Percentiles rank a stretch among this genome's conserved stretches.
phyloP scores from a whole-genome alignment of 148 eudicot genomes.

The Chenopodium quinoa region DNA sequence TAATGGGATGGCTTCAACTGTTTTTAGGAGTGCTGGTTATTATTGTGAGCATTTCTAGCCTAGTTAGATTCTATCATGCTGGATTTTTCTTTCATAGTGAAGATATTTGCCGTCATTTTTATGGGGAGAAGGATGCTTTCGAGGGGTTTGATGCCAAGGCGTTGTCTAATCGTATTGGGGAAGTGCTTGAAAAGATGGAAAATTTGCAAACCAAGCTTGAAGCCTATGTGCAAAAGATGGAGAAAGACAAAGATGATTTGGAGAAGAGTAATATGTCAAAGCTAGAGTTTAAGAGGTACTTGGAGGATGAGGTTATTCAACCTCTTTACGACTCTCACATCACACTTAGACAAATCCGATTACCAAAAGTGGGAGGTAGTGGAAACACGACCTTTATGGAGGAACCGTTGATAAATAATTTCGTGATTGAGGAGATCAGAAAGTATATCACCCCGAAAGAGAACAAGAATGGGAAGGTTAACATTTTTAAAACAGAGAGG shows the following conservation, averaged over 20 bases:
- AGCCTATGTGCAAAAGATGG: constrained; percentile 58
- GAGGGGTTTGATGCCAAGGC: constrained; percentile 61
- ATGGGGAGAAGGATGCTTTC: constrained; percentile 36
- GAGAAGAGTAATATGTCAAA: constrained; percentile 40
- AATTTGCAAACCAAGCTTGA: constrained; percentile 72
- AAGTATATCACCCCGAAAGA: constrained; percentile 93
- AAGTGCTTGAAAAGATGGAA: constrained; percentile 82
- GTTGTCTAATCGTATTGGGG: constrained; percentile 55
- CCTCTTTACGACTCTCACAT: constrained; percentile 89
- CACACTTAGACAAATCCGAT: constrained; percentile 76
- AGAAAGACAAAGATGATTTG: constrained; percentile 45
- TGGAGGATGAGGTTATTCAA: constrained; percentile 73
- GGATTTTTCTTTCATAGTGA: constrained; percentile 70
- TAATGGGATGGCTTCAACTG: constrained; percentile 68
- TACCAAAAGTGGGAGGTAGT: constrained; percentile 49
- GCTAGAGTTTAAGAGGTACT: constrained; percentile 63
- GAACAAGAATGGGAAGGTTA: constrained; percentile 62
- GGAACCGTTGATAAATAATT: constrained; percentile 78
- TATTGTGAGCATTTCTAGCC: constrained; percentile 66
- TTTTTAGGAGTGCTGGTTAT: constrained; percentile 74
- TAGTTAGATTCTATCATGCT: constrained; percentile 67
- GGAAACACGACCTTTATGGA: constrained; percentile 48
- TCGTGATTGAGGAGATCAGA: constrained; percentile 82
- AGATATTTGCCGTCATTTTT: constrained; percentile 77
- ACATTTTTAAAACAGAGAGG: constrained; percentile 59